Evolutionary conservation across 2,329 filamentous ascomycete genomes (phyloP), one percentile per base, ranked within the genome.

Genomic region (Cladosporium sp.): DNA sequence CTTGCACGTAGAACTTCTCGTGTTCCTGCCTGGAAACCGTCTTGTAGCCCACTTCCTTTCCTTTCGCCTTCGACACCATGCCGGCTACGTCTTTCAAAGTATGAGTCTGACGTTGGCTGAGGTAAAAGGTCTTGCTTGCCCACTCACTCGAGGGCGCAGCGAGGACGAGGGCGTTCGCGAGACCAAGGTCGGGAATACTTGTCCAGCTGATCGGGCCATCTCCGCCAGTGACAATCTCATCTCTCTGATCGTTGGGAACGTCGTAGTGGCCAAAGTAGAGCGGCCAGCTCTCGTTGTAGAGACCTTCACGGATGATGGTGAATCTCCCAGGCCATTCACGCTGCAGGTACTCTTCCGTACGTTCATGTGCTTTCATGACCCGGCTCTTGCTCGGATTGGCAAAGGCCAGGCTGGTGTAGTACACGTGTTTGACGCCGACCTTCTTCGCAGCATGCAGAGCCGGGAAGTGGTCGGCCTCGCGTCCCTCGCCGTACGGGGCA

Each of bases 271-370:
- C 80, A 23, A 82, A 76, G 66, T 82, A 82, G 23, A 83, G 68
- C 7, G 80, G 81, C 81, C 81, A 83, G 62, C 75, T 78, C 71
- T 82, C 80, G 55, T 79, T 81, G 64, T 82, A 82, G 64, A 82
- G 62, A 0, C 81, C 81, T 66, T 82, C 79, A 0, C 81, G 71
- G 0, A 83, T 71, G 5, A 82, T 70, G 0, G 80, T 82, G 5
- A 74, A 76, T 11, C 67, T 50, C 16, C 73, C 72, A 5, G 77
- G 46, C 21, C 73, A 71, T 1, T 71, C 65, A 23, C 69, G 31
- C 35, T 64, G 57, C 61, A 83, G 68, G 57, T 79, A 80, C 18
- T 69, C 69, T 68, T 82, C 80, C 0, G 81, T 82, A 4, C 80
- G 72, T n/a, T 79, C 77, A 66, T 83, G 81, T 1, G 81, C 81